Evolutionary conservation across 2,329 filamentous ascomycete genomes (phyloP).

Genomic region (Microdochium bolleyi): DNA sequence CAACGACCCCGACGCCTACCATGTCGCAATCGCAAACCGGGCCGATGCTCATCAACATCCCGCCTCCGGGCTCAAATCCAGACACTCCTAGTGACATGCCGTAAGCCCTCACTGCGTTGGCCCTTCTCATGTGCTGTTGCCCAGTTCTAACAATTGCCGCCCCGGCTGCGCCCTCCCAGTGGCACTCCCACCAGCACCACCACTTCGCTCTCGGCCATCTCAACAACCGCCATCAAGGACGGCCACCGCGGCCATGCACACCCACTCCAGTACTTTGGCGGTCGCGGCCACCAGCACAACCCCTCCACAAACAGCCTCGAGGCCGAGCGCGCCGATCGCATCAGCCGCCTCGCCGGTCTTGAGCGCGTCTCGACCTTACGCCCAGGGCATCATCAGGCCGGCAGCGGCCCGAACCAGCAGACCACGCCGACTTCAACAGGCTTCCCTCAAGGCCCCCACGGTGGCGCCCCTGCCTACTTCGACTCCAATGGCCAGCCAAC

Average conservation of each 20-base stretch:
- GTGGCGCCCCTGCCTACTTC: conserved; percentile 65
- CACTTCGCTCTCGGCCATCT: conserved; percentile 84
- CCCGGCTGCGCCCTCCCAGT: conserved; percentile 32
- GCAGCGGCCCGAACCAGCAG: conserved; percentile 32
- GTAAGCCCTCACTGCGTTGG: conserved; percentile 42
- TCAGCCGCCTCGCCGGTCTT: conserved; percentile 87
- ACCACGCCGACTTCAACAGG: conserved; percentile 42
- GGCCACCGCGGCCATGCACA: conserved; percentile 79
- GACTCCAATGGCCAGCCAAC: conserved; percentile 65
- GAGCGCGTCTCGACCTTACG: conserved; percentile 78
- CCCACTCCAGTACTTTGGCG: conserved; percentile 36
- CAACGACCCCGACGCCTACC: conserved; percentile 5
- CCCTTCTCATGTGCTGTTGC: no score
- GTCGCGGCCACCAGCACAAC: conserved; percentile 49
- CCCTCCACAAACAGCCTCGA: conserved; percentile 69
- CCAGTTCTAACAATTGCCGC: no score
- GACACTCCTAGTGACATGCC: conserved; percentile 86
- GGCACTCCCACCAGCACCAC: conserved; percentile 90
- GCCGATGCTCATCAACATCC: conserved; percentile 76
- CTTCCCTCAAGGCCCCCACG: conserved; percentile 29
- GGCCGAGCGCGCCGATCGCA: conserved; percentile 88
- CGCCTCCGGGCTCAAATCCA: conserved; percentile 72
- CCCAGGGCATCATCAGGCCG: conserved; percentile 28
- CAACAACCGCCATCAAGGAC: conserved; percentile 93
- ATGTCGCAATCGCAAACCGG: conserved; percentile 27